Evolutionary conservation across 176 grass and related monocot species (phyloP).

Genomic region (Carex cristatella): DNA sequence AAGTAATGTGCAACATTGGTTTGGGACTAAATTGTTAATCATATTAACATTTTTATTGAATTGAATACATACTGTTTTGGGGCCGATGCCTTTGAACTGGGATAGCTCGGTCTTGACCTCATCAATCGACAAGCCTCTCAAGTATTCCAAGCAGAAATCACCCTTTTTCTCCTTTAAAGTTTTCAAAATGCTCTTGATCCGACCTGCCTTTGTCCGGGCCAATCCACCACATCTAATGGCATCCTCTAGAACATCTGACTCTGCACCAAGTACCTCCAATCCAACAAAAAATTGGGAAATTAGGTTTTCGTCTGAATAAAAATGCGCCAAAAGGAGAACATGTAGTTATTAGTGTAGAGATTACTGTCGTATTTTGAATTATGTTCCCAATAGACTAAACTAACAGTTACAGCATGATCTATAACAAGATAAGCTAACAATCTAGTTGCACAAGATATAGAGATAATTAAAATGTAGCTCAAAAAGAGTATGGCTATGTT

Average conservation of each 20-base stretch:
- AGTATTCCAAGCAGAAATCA: slow-evolving; percentile 72
- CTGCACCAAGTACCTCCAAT: slow-evolving; percentile 50
- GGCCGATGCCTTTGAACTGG: slow-evolving; percentile 82
- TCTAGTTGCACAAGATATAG: no score
- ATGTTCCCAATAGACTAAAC: no score
- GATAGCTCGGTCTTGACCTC: slow-evolving; percentile 78
- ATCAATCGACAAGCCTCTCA: slow-evolving; percentile 42
- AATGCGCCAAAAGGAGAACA: background rate
- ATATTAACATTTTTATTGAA: background rate
- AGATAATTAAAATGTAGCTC: no score
- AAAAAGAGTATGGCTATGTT: no score
- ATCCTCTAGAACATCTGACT: slow-evolving; percentile 54
- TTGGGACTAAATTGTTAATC: no score
- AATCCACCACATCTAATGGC: slow-evolving; percentile 71
- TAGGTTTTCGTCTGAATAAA: background rate
- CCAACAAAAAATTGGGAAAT: background rate
- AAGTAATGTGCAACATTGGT: background rate
- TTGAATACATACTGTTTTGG: slow-evolving; percentile 55
- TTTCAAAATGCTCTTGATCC: slow-evolving; percentile 58
- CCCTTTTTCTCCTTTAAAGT: slow-evolving; percentile 51
- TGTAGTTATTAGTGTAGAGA: background rate
- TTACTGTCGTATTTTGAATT: no score
- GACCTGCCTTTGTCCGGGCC: slow-evolving; percentile 63
- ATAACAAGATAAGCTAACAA: no score
- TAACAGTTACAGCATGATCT: no score